Percentiles rank a stretch among this genome's conserved stretches.
Evolutionary conservation across 768 basidiomycete genomes (phyloP).

Genomic region (Russula virescens): DNA sequence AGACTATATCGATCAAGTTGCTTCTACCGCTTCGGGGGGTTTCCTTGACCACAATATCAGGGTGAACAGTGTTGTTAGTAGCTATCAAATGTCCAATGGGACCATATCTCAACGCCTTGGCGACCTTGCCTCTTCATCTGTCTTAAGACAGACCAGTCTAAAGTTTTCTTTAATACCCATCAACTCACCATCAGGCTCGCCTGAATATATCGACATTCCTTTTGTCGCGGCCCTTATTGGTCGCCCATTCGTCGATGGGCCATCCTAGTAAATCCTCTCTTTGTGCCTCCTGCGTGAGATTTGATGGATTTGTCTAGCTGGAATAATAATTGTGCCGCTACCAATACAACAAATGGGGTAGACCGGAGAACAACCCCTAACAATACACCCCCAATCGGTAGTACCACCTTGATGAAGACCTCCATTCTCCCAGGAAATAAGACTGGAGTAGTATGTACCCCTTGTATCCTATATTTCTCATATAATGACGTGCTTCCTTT

Average conservation of each 20-base stretch:
- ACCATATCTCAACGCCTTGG: conserved; percentile 56
- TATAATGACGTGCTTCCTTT: neutral
- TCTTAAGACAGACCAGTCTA: conserved; percentile 42
- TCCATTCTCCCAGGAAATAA: conserved; percentile 50
- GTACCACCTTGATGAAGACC: conserved; percentile 48
- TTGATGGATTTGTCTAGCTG: conserved; percentile 37
- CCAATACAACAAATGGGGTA: conserved; percentile 44
- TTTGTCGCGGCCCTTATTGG: conserved; percentile 47
- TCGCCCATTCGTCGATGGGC: conserved; percentile 43
- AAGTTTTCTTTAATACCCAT: conserved; percentile 43
- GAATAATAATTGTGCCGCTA: conserved; percentile 53
- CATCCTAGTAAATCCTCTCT: conserved; percentile 42
- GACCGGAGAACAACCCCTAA: conserved; percentile 35
- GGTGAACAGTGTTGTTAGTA: conserved; percentile 56
- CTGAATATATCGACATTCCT: conserved; percentile 48
- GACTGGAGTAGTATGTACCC: conserved; percentile 51
- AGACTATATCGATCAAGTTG: conserved; percentile 51
- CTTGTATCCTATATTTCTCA: neutral
- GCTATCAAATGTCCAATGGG: conserved; percentile 41
- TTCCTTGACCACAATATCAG: conserved; percentile 59
- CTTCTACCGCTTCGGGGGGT: conserved; percentile 52
- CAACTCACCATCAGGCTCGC: conserved; percentile 35
- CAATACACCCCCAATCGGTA: conserved; percentile 40
- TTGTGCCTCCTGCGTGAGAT: neutral
- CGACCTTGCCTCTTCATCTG: conserved; percentile 48